Base-by-base conservation (phyloP, 140 eudicot species). In the Anethum foeniculum region DNA sequence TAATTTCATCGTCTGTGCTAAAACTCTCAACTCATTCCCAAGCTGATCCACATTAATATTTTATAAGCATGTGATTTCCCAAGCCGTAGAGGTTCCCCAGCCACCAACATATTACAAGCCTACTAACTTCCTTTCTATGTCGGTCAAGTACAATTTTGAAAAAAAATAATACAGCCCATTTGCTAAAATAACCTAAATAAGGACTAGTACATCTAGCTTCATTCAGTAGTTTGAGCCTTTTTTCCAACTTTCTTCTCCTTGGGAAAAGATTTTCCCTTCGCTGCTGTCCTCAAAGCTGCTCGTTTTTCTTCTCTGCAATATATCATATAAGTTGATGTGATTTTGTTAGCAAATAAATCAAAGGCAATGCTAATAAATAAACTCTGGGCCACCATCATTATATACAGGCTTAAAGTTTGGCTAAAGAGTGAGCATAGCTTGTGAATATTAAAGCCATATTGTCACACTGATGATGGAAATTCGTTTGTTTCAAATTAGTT, bases 241-340 rank as follows among this genome's bases (percentile, higher is more conserved):
- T 85, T 82, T 47, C 71, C 75, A 73, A 80, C 58, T 76, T 84
- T 82, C 34, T 84, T 80, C 60, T 69, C 85, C 60, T 73, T 78
- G 23, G 75, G 8, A 15, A 44, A 52, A 46, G 28, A 77, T 85
- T 83, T 89, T 83, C 67, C 41, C 81, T 85, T 85, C 82, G 78
- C 80, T 38, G 85, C 87, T 86, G 82, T 88, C 84, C 93, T 88
- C 44, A 85, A 39, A 27, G 91, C 96, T 73, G 82, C 64, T 71
- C 98, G 83, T 85, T 90, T 93, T 81, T 85, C 91, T 85, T 93
- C 93, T 82, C 98, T 93, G 91, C 78, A 80, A 34, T 80, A 7
- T 30, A n/a, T 25, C 41, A 78, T 36, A 58, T 30, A 79, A 30
- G 2, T 16, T 1, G 27, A 64, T 3, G 10, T 2, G 71, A 16